Evolutionary conservation across 2,329 filamentous ascomycete species (phyloP).

Genomic region (Colletotrichum destructivum): DNA sequence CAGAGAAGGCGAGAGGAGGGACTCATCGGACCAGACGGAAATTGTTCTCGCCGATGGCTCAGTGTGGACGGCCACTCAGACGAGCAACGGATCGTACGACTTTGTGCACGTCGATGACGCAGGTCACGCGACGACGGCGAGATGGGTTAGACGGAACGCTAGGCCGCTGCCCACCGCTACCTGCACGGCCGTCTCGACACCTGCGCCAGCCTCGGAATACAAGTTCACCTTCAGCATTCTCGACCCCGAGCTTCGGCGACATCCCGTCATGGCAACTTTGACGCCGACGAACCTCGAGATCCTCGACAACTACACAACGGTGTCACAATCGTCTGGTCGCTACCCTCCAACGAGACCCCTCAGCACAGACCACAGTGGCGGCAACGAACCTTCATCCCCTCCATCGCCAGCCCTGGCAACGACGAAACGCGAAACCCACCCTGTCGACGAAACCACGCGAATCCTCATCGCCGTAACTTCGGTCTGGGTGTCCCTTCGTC

Average conservation of each 20-base stretch:
- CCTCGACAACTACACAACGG: slow-evolving; percentile 75
- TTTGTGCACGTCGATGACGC: slow-evolving; percentile 73
- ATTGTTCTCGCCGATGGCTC: slow-evolving; percentile 77
- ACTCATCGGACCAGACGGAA: slow-evolving; percentile 69
- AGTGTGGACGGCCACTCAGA: slow-evolving; percentile 69
- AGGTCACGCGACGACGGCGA: slow-evolving; percentile 72
- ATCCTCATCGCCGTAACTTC: slow-evolving; percentile 46
- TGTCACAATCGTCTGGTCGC: slow-evolving; percentile 65
- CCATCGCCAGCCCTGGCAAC: slow-evolving; percentile 11
- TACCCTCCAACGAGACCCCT: slow-evolving; percentile 62
- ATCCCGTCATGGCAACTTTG: slow-evolving; percentile 82
- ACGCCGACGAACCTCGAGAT: slow-evolving; percentile 77
- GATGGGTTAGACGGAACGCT: slow-evolving; percentile 74
- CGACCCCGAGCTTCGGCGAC: slow-evolving; percentile 76
- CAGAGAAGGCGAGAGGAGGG: slow-evolving; percentile 60
- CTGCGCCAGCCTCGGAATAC: slow-evolving; percentile 56
- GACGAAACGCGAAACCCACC: slow-evolving; percentile 37
- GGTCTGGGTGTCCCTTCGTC: slow-evolving; percentile 46
- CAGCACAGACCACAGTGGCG: slow-evolving; percentile 39
- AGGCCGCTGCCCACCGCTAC: slow-evolving; percentile 44
- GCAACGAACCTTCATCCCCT: slow-evolving; percentile 28
- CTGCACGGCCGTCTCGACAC: slow-evolving; percentile 43
- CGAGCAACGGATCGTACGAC: slow-evolving; percentile 74
- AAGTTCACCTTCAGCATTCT: slow-evolving; percentile 86
- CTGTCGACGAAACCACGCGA: slow-evolving; percentile 45